Evolutionary conservation across 345 rosid species (phyloP), one percentile per base, ranked within the genome.

Genomic region (Rubroshorea leprosula): DNA sequence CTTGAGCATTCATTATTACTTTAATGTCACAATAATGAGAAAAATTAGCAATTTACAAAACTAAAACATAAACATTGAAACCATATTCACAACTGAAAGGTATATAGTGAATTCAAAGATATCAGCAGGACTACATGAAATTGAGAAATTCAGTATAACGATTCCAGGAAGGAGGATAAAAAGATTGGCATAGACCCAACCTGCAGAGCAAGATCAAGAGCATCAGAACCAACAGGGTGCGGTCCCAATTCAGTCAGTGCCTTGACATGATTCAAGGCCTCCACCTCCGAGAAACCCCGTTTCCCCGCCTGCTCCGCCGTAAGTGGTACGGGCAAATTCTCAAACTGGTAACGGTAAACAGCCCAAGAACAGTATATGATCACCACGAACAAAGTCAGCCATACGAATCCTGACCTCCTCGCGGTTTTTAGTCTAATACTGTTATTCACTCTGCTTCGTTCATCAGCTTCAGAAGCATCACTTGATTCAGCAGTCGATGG

Each of bases 231-330:
- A 66, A 93, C 81, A 0, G 90, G 83, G 60, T 82, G 97, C 2
- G 99, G 99, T 51, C 97, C 99, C 22, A 87, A 50, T 51, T 77
- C 74, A 63, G 94, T 87, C 89, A 93, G 69, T 23, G 81, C 88
- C 66, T 65, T 58, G 14, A 89, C 92, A 66, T 93, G 99, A 57
- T 80, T 72, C 68, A 83, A 68, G 0, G 97, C 94, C 63, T 80
- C 84, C 47, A 78, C 62, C 73, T 93, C 99, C 39, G 99, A 89
- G 64, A 93, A 93, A 8, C 99, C 96, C 49, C 96, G 77, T 63
- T 87, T 89, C 12, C 97, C 99, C n/a, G 92, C 96, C 69, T 83
- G 88, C 54, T 78, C 79, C 0, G 88, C 72, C 5, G 81, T 78
- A 16, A 89, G 85, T 0, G 96, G 94, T 55, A 12, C 29, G 11